Base-by-base conservation (phyloP, 2,329 filamentous ascomycete genomes). In the Diaporthe humulicola region DNA sequence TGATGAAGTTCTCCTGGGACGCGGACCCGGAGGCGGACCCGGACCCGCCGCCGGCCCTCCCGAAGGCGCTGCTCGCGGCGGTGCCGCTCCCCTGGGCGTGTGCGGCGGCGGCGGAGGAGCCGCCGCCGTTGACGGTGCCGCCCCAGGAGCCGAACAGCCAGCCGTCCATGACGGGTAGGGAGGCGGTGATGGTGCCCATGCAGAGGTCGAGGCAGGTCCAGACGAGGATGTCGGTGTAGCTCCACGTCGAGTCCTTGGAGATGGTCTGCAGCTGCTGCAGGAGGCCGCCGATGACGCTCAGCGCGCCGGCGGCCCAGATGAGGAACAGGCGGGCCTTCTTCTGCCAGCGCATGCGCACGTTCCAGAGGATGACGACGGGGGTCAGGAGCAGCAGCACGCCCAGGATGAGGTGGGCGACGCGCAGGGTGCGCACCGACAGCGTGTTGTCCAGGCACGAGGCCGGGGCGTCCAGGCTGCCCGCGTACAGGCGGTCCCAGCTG, bases 341-440 rank as follows among this genome's bases (percentile, higher is more conserved):
- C 9, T 69, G 70, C 36, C 71, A 77, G 1, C 79, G 76, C 78
- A 84, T 83, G 17, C 77, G 76, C 2, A 84, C 79, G 45, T 80
- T 80, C 81, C 80, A 84, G 7, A 84, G 74, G 1, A 84, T 80
- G n/a, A 83, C 79, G 9, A 84, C 74, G 2, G 83, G 83, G 0
- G 81, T 80, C 2, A 77, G 56, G n/a, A 84, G 77, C 2, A 84
- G 76, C 12, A 77, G 77, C 73, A 83, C 80, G 52, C 83, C 83
- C 76, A 83, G 81, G 17, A 80, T 76, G 17, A 83, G 80, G 71
- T 84, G 83, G 15, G 83, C 79, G 42, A 79, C 74, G 72, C 79
- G 81, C 4, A 84, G 67, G 17, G 80, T 73, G 17, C 76, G 76
- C 14, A 77, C 76, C 19, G 81, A 75, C 12, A 78, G 36, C 12